Evolutionary conservation across 768 basidiomycete genomes (phyloP), one percentile per base, ranked within the genome.

Genomic region (Suillus placidus): DNA sequence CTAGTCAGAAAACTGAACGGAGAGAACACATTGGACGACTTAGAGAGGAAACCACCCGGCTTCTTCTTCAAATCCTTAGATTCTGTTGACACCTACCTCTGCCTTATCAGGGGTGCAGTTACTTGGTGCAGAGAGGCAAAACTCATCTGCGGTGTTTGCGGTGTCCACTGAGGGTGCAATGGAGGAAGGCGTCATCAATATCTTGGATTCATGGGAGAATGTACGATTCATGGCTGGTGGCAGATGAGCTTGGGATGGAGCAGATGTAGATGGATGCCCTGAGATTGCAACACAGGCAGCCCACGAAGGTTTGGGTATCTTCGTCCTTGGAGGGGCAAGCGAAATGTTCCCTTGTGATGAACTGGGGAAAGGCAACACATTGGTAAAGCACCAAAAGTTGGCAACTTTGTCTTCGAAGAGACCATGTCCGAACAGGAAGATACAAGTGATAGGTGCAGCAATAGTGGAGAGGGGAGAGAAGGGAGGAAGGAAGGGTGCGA

Each of bases 361-460:
- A 30, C 68, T 67, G 4, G 77, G 76, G 49, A 77, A 77, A 51
- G 76, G 70, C 40, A 73, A 69, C 30, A 96, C 89, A 73, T 98
- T 94, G 20, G 90, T 87, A 38, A 94, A 93, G 76, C 96, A 97
- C 96, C 96, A 99, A 73, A 97, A 93, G 74, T 99, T 99, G 47
- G 96, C 94, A 30, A 99, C 96, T 73, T 97, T 96, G 80, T 97
- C 94, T 73, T 97, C 95, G 71, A 96, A 96, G 3, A 96, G 81
- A 16, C 95, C 96, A 35, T 96, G 88, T 7, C 86, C 83, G 74
- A 99, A 94, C 0, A 96, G 96, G 74, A 99, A 99, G 63, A 97
- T 94, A 7, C 96, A 88, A 16, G 80, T 80, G 56, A 96, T 80
- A 18, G 92, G 87, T 61, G 88, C 85, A n/a, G 84, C 66, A 67